These are phyloP conservation scores for Cynanchum wilfordii DNA, from an alignment of 257 asterid genomes.

Conservation along the genomic window DNA sequence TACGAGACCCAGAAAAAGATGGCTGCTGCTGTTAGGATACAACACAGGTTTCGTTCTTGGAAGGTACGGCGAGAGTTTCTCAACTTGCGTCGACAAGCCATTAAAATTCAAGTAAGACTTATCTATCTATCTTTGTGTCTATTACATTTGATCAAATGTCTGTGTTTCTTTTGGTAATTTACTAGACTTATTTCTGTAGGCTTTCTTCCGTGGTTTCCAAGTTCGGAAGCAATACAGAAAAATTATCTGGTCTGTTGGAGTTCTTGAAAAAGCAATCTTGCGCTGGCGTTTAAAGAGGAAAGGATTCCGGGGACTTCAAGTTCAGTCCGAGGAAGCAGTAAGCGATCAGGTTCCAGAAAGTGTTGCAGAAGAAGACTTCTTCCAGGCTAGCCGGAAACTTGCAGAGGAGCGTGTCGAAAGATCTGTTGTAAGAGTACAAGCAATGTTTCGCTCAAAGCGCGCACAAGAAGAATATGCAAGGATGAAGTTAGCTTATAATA, in stretches of 20 bases:
- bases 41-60: constrained; percentile 79
- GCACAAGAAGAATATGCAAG: constrained; percentile 92
- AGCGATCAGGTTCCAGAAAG: constrained; percentile 39
- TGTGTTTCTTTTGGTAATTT: too few species aligned
- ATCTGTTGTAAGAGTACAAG: constrained; percentile 86
- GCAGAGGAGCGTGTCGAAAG: constrained; percentile 98
- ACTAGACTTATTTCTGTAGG: constrained; percentile 25
- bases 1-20: constrained; percentile 60
- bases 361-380: constrained; percentile 77
- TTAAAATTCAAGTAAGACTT: constrained; percentile 71
- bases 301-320: constrained; percentile 90
- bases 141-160: not conserved
- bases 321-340: constrained; percentile 28
- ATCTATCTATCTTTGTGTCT: not conserved
- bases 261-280: constrained; percentile 81
- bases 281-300: constrained; percentile 94
- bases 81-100: constrained; percentile 79
- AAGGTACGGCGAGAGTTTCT: constrained; percentile 80
- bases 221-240: constrained; percentile 70
- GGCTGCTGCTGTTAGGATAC: constrained; percentile 87
- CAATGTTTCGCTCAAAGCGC: constrained; percentile 86
- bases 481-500: constrained; percentile 64
- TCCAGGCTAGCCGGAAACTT: constrained; percentile 84
- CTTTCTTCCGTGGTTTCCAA: constrained; percentile 78
- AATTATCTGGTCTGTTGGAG: constrained; percentile 87